phyloP scores from a whole-genome alignment of 805 yeast species.

The Brettanomyces naardenensis region DNA sequence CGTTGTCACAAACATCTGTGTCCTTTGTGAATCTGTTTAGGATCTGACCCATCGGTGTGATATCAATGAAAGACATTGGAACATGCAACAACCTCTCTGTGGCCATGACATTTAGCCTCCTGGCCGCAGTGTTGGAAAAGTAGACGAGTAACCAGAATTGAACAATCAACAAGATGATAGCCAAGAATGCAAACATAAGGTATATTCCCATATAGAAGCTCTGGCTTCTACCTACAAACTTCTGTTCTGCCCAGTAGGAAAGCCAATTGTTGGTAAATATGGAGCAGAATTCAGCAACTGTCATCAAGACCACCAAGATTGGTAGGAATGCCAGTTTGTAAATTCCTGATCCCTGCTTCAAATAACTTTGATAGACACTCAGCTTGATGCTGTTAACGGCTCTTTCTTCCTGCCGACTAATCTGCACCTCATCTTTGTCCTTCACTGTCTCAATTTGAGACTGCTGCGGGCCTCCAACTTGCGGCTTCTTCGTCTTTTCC shows the following conservation, averaged over 20 bases:
- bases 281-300: conserved; percentile 39
- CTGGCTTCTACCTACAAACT: conserved; percentile 37
- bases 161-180: conserved; percentile 34
- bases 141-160: conserved; percentile 41
- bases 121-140: conserved; percentile 46
- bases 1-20: conserved; percentile 72
- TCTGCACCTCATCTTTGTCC: conserved; percentile 25
- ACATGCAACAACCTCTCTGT: conserved; percentile 44
- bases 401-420: conserved; percentile 44
- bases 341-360: conserved; percentile 48
- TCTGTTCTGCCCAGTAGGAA: conserved; percentile 67
- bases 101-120: conserved; percentile 53
- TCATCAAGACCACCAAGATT: conserved; percentile 16
- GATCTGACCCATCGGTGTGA: conserved; percentile 83
- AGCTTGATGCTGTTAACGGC: conserved; percentile 48
- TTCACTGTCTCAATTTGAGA: conserved; percentile 9
- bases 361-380: conserved; percentile 42
- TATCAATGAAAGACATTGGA: conserved; percentile 78
- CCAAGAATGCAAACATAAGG: conserved; percentile 48
- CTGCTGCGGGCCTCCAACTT: conserved; percentile 8
- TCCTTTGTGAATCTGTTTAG: conserved; percentile 84
- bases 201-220: conserved; percentile 70
- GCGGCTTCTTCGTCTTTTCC: conserved; percentile 17
- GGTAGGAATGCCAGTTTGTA: conserved; percentile 26
- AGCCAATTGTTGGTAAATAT: conserved; percentile 70